Conservation (phyloP, 2,329 filamentous ascomycete species). For the Ophiostoma sp. region DNA sequence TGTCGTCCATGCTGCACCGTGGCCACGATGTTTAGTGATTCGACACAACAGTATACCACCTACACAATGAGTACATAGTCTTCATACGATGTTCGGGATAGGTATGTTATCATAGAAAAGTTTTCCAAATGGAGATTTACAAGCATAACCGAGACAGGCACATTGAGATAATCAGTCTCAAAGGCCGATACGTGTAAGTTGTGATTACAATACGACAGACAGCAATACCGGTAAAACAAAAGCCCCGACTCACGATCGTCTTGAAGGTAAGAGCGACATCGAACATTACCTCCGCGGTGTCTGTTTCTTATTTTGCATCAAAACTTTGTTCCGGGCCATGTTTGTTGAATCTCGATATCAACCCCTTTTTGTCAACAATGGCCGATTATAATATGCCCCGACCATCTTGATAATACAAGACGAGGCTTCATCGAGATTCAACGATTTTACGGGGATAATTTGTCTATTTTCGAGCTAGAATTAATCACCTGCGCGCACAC, state of each 20-base stretch:
- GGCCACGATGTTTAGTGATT: not conserved
- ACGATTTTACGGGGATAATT: too few species aligned
- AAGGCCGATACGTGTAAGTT: not conserved
- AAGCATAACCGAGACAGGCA: not conserved
- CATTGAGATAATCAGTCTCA: not conserved
- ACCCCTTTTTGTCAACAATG: not conserved
- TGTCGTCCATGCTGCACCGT: not conserved
- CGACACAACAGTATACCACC: not conserved
- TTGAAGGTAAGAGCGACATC: not conserved
- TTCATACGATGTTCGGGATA: not conserved
- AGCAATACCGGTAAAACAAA: not conserved
- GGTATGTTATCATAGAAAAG: not conserved
- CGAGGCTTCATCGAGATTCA: too few species aligned
- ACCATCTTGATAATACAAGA: not conserved
- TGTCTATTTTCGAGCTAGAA: too few species aligned
- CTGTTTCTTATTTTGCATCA: not conserved
- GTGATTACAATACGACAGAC: not conserved
- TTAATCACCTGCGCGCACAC: too few species aligned
- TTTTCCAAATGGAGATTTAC: not conserved
- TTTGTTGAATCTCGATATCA: not conserved
- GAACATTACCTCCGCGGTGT: not conserved
- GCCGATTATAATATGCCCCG: not conserved
- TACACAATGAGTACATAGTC: not conserved
- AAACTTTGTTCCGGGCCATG: too few species aligned
- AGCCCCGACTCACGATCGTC: not conserved